These are phyloP conservation scores for Blastobotrys parvus DNA, from an alignment of 805 yeast genomes.

Conservation along the genomic window DNA sequence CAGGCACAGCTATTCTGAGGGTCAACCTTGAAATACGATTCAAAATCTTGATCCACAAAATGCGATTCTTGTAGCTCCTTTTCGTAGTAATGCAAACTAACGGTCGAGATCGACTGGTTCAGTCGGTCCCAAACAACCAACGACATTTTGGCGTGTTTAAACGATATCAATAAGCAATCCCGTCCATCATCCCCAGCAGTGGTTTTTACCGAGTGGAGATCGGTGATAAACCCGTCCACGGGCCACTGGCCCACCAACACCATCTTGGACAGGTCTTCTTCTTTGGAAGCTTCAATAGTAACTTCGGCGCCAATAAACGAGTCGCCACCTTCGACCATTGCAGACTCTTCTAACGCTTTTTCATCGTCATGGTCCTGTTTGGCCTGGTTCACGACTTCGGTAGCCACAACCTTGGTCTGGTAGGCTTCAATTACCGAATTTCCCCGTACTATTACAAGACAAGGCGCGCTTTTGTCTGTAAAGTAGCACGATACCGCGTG, in stretches of 20 bases:
- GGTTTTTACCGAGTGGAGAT: constrained; percentile 39
- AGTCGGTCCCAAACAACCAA: constrained; percentile 60
- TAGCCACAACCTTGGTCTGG: constrained; percentile 29
- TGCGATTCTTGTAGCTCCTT: constrained; percentile 39
- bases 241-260: constrained; percentile 54
- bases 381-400: constrained; percentile 8
- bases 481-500: constrained; percentile 41
- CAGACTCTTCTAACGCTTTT: constrained; percentile 15
- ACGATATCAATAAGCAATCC: constrained; percentile 58
- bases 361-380: constrained; percentile 16
- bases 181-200: constrained; percentile 37
- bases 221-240: constrained; percentile 62
- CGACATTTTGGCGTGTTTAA: constrained; percentile 71
- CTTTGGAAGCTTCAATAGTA: constrained; percentile 18
- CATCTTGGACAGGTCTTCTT: constrained; percentile 24
- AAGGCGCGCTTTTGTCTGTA: constrained; percentile 32
- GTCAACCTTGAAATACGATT: constrained; percentile 48
- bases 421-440: constrained; percentile 54
- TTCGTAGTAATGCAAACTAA: constrained; percentile 83
- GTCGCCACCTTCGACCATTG: constrained; percentile 12
- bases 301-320: constrained; percentile 20
- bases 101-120: constrained; percentile 51
- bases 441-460: constrained; percentile 63
- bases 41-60: constrained; percentile 24
- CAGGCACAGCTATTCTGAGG: constrained; percentile 47